These are phyloP conservation scores for Dryadomyces quercus-mongolicae DNA, from an alignment of 2,329 filamentous ascomycete genomes.

Conservation along the genomic window DNA sequence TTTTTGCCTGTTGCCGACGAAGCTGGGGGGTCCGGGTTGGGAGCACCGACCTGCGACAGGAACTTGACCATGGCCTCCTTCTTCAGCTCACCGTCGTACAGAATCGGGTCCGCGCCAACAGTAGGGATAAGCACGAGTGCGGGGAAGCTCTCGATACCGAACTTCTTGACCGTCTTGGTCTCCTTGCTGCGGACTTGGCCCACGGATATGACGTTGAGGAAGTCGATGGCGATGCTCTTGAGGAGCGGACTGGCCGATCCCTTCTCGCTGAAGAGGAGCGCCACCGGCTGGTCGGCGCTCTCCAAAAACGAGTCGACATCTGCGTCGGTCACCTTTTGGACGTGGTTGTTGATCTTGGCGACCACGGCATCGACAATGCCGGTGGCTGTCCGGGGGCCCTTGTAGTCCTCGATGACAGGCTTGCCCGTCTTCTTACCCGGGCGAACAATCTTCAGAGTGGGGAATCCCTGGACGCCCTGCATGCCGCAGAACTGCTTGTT, in stretches of 20 bases:
- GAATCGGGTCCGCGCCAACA: conserved; percentile 52
- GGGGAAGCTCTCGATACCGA: conserved; percentile 67
- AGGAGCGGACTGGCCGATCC: conserved; percentile 74
- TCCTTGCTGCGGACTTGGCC: conserved; percentile 81
- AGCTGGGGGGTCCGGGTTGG: conserved; percentile 65
- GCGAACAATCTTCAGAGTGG: conserved; percentile 85
- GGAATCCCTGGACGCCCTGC: conserved; percentile 88
- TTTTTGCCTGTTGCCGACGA: conserved; percentile 22
- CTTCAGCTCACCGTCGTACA: conserved; percentile 75
- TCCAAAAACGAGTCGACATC: conserved; percentile 64
- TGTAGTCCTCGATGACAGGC: conserved; percentile 82
- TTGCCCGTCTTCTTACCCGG: conserved; percentile 64
- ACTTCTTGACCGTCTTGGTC: conserved; percentile 55
- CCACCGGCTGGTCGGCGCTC: conserved; percentile 63
- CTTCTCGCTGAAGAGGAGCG: conserved; percentile 88
- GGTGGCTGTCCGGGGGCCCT: conserved; percentile 71
- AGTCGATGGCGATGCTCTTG: conserved; percentile 81
- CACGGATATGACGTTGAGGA: conserved; percentile 64
- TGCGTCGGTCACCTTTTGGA: conserved; percentile 69
- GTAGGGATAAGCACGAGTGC: conserved; percentile 69
- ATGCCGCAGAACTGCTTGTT: conserved; percentile 81
- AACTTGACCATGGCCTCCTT: conserved; percentile 75
- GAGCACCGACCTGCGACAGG: conserved; percentile 63
- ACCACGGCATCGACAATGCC: conserved; percentile 77
- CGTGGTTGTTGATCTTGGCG: conserved; percentile 83